phyloP scores from a whole-genome alignment of 2,329 filamentous ascomycete species.

The Alternaria rosae region DNA sequence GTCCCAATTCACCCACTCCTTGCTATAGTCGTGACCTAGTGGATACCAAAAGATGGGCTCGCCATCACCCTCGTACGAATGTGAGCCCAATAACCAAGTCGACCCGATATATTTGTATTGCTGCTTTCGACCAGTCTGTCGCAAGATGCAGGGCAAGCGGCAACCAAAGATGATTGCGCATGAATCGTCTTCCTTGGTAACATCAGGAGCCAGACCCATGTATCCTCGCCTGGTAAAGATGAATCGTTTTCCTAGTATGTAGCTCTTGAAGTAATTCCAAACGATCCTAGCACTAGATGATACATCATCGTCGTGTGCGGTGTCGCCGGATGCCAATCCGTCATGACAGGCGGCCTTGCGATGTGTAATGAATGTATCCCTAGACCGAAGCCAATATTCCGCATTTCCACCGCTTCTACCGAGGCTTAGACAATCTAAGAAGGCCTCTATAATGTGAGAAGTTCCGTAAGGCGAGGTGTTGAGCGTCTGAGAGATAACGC shows the following conservation, averaged over 20 bases:
- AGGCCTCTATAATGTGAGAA: neutral
- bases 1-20: slow-evolving; percentile 20
- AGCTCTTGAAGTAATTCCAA: too few species aligned
- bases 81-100: neutral
- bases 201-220: neutral
- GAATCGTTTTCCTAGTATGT: neutral
- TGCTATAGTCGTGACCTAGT: slow-evolving; percentile 11
- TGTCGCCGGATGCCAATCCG: too few species aligned
- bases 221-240: neutral
- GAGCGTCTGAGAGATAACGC: neutral
- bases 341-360: too few species aligned
- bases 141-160: neutral
- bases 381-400: neutral
- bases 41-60: neutral
- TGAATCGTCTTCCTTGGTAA: neutral
- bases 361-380: neutral
- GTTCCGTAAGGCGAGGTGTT: neutral
- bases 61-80: neutral
- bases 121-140: neutral
- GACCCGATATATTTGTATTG: neutral
- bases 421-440: neutral
- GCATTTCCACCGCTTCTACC: neutral
- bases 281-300: too few species aligned
- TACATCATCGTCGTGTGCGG: neutral
- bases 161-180: neutral